These are phyloP conservation scores for Apiospora malaysiana DNA, from an alignment of 2,329 filamentous ascomycete species.

Conservation along the genomic window DNA sequence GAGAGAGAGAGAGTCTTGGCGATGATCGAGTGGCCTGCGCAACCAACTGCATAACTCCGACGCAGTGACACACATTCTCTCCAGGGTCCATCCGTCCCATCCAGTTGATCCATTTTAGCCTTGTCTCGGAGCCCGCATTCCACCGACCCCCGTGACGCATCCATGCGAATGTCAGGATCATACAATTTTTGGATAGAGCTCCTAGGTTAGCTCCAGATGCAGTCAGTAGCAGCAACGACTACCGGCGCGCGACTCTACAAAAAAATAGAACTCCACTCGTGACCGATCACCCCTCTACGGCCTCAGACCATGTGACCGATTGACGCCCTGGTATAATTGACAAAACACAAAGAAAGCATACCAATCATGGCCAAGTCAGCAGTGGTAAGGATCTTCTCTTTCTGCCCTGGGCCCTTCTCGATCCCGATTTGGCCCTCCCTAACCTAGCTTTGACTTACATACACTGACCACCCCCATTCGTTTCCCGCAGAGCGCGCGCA, in stretches of 20 bases:
- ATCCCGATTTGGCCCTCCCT: neutral
- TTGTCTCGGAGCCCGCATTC: slow-evolving; percentile 12
- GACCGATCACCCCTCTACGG: neutral
- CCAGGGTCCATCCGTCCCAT: neutral
- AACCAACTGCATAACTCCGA: slow-evolving; percentile 2
- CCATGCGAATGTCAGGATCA: slow-evolving; percentile 17
- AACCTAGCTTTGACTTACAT: slow-evolving; percentile 8
- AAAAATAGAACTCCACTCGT: neutral
- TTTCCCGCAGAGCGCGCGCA: slow-evolving; percentile 46
- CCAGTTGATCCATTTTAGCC: neutral
- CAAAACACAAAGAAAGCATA: neutral
- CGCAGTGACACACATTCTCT: neutral
- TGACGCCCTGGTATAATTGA: slow-evolving; percentile 11
- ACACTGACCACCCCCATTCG: slow-evolving; percentile 19
- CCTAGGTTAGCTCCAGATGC: neutral
- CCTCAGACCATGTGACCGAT: slow-evolving; percentile 13
- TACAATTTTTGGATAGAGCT: slow-evolving; percentile 9
- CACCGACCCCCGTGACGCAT: slow-evolving; percentile 13
- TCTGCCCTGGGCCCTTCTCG: neutral
- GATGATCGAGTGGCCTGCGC: too few species aligned
- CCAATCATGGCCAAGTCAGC: slow-evolving; percentile 26
- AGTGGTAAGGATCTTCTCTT: slow-evolving; percentile 18
- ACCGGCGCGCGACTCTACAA: neutral
- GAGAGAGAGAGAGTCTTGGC: too few species aligned
- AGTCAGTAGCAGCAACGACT: neutral